These are phyloP conservation scores for Blastobotrys buckinghamii DNA, from an alignment of 1,139 yeast genomes.

Conservation along the genomic window DNA sequence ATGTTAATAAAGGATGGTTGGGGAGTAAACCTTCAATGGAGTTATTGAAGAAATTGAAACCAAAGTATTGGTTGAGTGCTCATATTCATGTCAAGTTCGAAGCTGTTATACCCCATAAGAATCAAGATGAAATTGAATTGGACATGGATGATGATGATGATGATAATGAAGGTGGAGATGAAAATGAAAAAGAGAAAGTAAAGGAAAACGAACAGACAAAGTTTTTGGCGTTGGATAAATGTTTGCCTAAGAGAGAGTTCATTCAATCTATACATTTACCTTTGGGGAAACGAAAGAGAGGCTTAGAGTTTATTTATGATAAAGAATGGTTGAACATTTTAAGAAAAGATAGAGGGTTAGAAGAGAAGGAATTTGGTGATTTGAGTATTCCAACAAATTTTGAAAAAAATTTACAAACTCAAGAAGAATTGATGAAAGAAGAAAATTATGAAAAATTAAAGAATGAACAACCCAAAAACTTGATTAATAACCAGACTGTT, in stretches of 20 bases:
- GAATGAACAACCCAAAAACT: background rate
- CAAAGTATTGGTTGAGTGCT: constrained; percentile 79
- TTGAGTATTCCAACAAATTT: constrained; percentile 18
- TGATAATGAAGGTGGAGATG: background rate
- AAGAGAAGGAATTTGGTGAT: too few species aligned
- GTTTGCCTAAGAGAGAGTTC: constrained; percentile 56
- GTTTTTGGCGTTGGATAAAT: constrained; percentile 83
- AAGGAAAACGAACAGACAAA: constrained; percentile 35
- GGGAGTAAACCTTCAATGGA: constrained; percentile 73
- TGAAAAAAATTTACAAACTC: background rate
- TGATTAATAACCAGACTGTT: background rate
- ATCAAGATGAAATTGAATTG: constrained; percentile 39
- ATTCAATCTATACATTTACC: constrained; percentile 41
- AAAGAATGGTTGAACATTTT: constrained; percentile 38
- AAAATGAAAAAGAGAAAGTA: background rate
- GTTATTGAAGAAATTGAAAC: constrained; percentile 50
- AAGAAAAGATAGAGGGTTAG: constrained; percentile 7
- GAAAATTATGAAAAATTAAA: background rate
- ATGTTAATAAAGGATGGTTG: constrained; percentile 51
- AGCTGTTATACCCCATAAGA: constrained; percentile 45
- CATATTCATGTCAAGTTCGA: constrained; percentile 76
- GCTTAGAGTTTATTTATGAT: constrained; percentile 24
- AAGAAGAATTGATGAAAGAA: background rate
- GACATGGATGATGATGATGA: constrained; percentile 30
- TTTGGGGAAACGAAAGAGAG: constrained; percentile 18